Evolutionary conservation across 1,139 yeast genomes (phyloP).

Genomic region (Kodamaea derodonti): DNA sequence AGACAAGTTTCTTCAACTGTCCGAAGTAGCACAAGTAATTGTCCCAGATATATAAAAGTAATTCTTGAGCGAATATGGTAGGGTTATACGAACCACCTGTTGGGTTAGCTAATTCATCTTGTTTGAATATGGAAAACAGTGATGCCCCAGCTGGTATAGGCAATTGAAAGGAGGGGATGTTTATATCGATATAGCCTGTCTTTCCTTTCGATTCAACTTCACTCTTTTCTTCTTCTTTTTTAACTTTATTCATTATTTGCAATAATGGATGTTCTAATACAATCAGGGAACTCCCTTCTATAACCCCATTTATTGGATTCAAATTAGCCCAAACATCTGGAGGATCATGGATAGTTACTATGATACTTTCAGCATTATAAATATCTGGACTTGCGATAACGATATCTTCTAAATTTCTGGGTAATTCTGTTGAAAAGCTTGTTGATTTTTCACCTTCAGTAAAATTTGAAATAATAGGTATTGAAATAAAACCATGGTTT

Average conservation of each 20-base stretch:
- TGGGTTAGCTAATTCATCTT: constrained; percentile 2
- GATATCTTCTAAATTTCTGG: constrained; percentile 59
- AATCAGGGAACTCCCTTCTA: constrained; percentile 70
- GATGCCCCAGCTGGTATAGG: constrained; percentile 23
- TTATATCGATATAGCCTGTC: constrained; percentile 80
- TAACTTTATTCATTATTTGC: constrained; percentile 33
- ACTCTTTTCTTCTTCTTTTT: constrained; percentile 21
- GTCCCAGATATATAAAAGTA: constrained; percentile 82
- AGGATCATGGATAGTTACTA: constrained; percentile 83
- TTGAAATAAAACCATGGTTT: constrained; percentile 55
- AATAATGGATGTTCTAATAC: constrained; percentile 47
- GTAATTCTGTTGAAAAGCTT: constrained; percentile 41
- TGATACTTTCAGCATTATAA: constrained; percentile 56
- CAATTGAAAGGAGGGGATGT: constrained; percentile 54
- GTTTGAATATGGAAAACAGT: constrained; percentile 7
- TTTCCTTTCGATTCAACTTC: constrained; percentile 53
- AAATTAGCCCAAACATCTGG: constrained; percentile 90
- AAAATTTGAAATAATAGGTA: constrained; percentile 54
- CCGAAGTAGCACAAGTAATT: constrained; percentile 75
- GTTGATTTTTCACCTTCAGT: constrained; percentile 21
- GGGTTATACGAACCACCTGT: constrained; percentile 46
- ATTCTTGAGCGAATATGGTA: constrained; percentile 68
- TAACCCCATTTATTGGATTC: constrained; percentile 74
- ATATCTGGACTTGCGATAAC: constrained; percentile 75
- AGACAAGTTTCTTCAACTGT: constrained; percentile 63